Percentiles rank a stretch among this genome's conserved stretches.
phyloP scores from a whole-genome alignment of 352 stramenopile species.

The Phytopythium oedochilum region DNA sequence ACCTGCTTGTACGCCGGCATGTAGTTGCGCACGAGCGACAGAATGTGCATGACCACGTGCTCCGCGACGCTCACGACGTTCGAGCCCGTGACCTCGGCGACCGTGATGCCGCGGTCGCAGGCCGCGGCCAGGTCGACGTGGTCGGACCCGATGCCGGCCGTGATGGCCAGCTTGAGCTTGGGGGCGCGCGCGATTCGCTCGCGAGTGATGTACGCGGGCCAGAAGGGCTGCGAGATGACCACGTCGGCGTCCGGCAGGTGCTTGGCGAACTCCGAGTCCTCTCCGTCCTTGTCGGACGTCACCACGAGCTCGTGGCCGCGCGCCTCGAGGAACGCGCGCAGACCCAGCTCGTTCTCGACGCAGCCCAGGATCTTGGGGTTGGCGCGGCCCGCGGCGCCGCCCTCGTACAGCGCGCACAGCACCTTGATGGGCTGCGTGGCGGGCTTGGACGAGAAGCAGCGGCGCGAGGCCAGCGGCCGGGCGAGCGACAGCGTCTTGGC shows the following conservation, averaged over 20 bases:
- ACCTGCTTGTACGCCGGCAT: conserved; percentile 39
- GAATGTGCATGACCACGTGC: conserved; percentile 49
- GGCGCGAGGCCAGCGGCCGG: conserved; percentile 3
- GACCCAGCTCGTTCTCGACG: conserved; percentile 33
- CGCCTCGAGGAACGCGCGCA: conserved; percentile 38
- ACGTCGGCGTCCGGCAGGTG: conserved; percentile 33
- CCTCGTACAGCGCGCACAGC: conserved; percentile 27
- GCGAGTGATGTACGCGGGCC: conserved; percentile 39
- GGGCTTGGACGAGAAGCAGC: conserved; percentile 19
- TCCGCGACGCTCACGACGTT: conserved; percentile 40
- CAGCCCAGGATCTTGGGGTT: conserved; percentile 35
- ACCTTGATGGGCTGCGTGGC: conserved; percentile 26
- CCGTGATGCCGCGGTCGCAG: conserved; percentile 33
- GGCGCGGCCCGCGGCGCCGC: conserved; percentile 14
- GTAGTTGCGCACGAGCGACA: conserved; percentile 41
- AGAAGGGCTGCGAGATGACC: conserved; percentile 50
- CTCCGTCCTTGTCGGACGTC: conserved; percentile 42
- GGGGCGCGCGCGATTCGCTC: conserved; percentile 35
- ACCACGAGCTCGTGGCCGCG: conserved; percentile 35
- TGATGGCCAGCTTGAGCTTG: conserved; percentile 40
- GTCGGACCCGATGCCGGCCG: conserved; percentile 35
- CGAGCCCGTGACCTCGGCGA: conserved; percentile 37
- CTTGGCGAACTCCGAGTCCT: conserved; percentile 32
- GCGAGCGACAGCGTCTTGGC: conserved; percentile 9
- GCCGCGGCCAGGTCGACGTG: conserved; percentile 38